A percentile compares a stretch with the other conserved stretches of the same genome.
Evolutionary conservation across 352 stramenopile species (phyloP).

Genomic region (Globisporangium alternatum): DNA sequence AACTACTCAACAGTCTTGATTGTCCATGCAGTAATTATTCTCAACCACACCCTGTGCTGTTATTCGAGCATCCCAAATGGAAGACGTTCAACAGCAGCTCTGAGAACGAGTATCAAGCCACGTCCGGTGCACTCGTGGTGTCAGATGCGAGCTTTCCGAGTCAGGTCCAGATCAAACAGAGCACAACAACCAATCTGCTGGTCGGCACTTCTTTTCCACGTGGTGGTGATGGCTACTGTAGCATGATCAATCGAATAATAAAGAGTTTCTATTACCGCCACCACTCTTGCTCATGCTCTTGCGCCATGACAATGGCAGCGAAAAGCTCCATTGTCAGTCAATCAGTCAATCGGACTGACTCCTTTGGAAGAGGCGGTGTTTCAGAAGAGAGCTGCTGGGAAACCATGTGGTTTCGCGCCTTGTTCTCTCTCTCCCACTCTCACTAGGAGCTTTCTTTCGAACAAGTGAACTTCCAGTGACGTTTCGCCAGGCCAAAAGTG

Average conservation of each 20-base stretch:
- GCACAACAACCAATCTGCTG: not conserved
- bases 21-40: not conserved
- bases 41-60: not conserved
- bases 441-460: no score
- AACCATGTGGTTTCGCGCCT: slow-evolving; percentile 9
- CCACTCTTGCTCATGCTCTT: not conserved
- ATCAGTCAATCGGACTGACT: not conserved
- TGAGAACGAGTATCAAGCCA: not conserved
- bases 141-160: not conserved
- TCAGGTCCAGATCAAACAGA: not conserved
- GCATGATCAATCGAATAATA: no score
- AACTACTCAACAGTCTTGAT: no score
- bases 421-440: slow-evolving; percentile 7
- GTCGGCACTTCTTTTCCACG: no score
- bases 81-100: no score
- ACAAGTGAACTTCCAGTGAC: not conserved
- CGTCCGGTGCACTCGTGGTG: not conserved
- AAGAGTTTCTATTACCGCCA: no score
- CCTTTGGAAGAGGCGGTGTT: slow-evolving; percentile 4
- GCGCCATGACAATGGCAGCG: not conserved
- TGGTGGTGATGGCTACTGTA: no score
- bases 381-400: not conserved
- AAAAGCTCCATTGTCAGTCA: not conserved
- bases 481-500: not conserved
- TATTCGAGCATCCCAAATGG: not conserved